Percentiles rank a stretch among this genome's conserved stretches.
Conservation (phyloP, 1,284 basidiomycete genomes). For the Moesziomyces sp. region DNA sequence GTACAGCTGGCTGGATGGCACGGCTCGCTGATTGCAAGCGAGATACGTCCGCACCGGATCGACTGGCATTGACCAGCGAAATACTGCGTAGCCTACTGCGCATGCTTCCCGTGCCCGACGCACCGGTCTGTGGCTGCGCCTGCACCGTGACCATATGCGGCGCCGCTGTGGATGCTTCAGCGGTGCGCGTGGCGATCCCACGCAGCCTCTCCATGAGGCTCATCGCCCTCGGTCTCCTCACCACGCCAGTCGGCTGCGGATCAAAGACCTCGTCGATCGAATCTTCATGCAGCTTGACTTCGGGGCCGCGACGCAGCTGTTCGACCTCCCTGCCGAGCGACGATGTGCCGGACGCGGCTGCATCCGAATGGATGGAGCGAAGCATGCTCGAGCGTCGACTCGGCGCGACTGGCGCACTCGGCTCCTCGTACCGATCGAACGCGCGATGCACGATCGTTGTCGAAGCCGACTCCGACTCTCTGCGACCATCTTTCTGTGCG, state of each 20-base stretch:
- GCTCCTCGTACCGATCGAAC: slow-evolving; percentile 12
- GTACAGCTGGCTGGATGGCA: background rate
- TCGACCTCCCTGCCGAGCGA: slow-evolving; percentile 10
- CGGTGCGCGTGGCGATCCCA: slow-evolving; percentile 1
- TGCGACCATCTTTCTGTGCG: background rate
- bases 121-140: background rate
- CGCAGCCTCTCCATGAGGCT: slow-evolving; percentile 19
- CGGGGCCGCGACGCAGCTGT: slow-evolving; percentile 9
- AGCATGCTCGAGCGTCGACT: slow-evolving; percentile 7
- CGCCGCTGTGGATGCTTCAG: slow-evolving; percentile 5
- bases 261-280: slow-evolving; percentile 10
- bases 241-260: background rate
- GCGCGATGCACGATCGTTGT: slow-evolving; percentile 4
- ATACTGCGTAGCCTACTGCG: slow-evolving; percentile 8
- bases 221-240: slow-evolving; percentile 10
- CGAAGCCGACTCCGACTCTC: background rate
- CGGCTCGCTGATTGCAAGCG: background rate
- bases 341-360: slow-evolving; percentile 2
- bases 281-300: slow-evolving; percentile 5
- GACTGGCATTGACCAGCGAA: background rate
- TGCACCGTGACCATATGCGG: slow-evolving; percentile 9
- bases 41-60: background rate
- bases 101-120: slow-evolving; percentile 6
- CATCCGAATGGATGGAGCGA: slow-evolving; percentile 7
- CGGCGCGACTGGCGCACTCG: background rate